phyloP scores from a whole-genome alignment of 2,329 filamentous ascomycete genomes.

The Colletotrichum higginsianum region DNA sequence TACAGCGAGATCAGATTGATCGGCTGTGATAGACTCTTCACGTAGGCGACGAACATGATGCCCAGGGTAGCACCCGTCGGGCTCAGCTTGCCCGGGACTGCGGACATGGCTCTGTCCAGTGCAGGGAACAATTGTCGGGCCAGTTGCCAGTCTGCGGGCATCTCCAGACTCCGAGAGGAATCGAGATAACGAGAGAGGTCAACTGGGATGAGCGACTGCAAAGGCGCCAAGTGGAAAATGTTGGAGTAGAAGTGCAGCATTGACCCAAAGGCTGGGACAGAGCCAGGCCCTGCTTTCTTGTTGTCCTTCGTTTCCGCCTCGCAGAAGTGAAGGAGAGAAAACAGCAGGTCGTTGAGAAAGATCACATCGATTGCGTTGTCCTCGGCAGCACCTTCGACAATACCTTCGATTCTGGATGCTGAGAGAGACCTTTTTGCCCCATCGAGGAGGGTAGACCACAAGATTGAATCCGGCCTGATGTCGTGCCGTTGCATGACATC shows the following conservation, averaged over 20 bases:
- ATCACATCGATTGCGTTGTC: conserved; percentile 65
- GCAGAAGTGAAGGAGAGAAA: conserved; percentile 60
- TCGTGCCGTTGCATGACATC: conserved; percentile 72
- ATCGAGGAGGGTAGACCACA: conserved; percentile 79
- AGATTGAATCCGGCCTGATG: conserved; percentile 74
- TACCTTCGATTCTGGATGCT: conserved; percentile 62
- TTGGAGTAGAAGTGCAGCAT: conserved; percentile 66
- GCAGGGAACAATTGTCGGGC: conserved; percentile 49
- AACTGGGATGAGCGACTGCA: conserved; percentile 56
- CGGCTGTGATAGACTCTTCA: conserved; percentile 56
- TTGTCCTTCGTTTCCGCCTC: conserved; percentile 56
- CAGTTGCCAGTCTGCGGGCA: conserved; percentile 39
- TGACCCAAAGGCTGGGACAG: conserved; percentile 58
- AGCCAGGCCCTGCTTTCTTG: conserved; percentile 47
- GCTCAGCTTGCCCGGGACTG: conserved; percentile 44
- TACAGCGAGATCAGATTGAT: conserved; percentile 63
- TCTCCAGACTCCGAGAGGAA: conserved; percentile 32
- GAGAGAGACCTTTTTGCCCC: conserved; percentile 75
- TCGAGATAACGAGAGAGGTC: conserved; percentile 37
- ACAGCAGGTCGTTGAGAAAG: conserved; percentile 63
- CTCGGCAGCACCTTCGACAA: conserved; percentile 52
- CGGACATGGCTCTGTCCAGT: conserved; percentile 51
- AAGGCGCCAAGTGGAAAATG: conserved; percentile 61
- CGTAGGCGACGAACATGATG: conserved; percentile 64
- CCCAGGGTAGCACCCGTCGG: conserved; percentile 58